Evolutionary conservation across 2,329 filamentous ascomycete genomes (phyloP).

Genomic region (Immersiporthe knoxdaviesiana): DNA sequence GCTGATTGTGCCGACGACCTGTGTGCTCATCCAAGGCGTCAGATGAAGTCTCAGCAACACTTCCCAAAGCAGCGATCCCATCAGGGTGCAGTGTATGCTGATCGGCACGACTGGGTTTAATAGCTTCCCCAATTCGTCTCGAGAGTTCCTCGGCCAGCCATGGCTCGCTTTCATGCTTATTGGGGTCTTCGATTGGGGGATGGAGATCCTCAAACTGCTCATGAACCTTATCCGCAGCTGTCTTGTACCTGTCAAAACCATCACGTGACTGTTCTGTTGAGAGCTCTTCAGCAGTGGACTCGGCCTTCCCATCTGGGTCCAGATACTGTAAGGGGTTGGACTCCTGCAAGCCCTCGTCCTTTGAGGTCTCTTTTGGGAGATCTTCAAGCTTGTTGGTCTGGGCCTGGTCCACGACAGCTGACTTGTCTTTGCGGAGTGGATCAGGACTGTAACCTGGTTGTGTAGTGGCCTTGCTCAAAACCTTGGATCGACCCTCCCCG

Average conservation of each 20-base stretch:
- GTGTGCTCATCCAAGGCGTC: constrained; percentile 48
- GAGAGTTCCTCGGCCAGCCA: constrained; percentile 39
- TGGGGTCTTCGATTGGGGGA: constrained; percentile 41
- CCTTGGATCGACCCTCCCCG: not conserved
- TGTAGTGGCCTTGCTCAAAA: not conserved
- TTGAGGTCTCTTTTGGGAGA: not conserved
- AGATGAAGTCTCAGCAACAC: constrained; percentile 40
- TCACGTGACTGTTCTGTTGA: constrained; percentile 39
- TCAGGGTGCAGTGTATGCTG: constrained; percentile 41
- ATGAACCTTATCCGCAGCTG: constrained; percentile 29
- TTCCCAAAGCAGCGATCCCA: constrained; percentile 35
- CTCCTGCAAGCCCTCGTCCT: constrained; percentile 38
- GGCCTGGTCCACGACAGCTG: not conserved
- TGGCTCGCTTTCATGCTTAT: constrained; percentile 43
- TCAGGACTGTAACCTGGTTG: not conserved
- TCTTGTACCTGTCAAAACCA: constrained; percentile 40
- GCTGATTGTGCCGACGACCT: constrained; percentile 32
- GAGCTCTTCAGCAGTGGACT: constrained; percentile 31
- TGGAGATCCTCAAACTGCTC: constrained; percentile 37
- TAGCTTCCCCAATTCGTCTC: constrained; percentile 35
- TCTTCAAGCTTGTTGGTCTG: not conserved
- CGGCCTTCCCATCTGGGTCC: constrained; percentile 28
- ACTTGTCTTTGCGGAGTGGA: constrained; percentile 22
- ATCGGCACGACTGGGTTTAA: constrained; percentile 35
- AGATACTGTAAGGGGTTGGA: constrained; percentile 30